Percentiles rank a stretch among this genome's conserved stretches.
Conservation (phyloP, 1,284 basidiomycete genomes). For the Fomitopsis pinicola region DNA sequence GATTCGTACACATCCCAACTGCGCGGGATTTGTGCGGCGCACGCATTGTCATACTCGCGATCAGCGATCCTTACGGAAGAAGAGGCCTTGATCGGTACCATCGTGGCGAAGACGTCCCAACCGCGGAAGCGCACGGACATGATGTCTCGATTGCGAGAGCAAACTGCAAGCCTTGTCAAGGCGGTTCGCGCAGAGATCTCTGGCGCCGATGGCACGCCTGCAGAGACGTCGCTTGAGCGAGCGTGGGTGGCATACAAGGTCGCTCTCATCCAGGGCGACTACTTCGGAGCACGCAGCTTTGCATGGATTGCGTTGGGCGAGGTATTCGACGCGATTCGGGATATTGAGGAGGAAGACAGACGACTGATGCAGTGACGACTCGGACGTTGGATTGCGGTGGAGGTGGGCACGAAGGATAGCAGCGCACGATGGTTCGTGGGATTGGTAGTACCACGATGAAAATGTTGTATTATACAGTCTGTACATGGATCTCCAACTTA, state of each 20-base stretch:
- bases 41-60: constrained; percentile 41
- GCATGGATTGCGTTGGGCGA: constrained; percentile 54
- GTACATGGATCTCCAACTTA: not conserved
- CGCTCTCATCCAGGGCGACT: constrained; percentile 30
- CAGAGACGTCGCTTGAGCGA: constrained; percentile 35
- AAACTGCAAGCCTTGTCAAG: constrained; percentile 46
- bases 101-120: constrained; percentile 54
- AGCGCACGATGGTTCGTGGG: not conserved
- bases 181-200: constrained; percentile 41
- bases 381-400: not conserved
- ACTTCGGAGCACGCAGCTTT: constrained; percentile 57
- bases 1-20: constrained; percentile 43
- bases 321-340: constrained; percentile 41
- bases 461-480: not conserved
- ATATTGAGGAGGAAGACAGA: constrained; percentile 28
- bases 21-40: constrained; percentile 41
- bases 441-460: not conserved
- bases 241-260: constrained; percentile 53
- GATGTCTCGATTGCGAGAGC: constrained; percentile 51
- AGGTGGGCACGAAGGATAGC: not conserved
- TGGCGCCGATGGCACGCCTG: constrained; percentile 38
- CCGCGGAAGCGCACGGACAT: constrained; percentile 47
- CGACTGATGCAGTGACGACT: not conserved
- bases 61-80: constrained; percentile 50
- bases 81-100: constrained; percentile 59